Evolutionary conservation across 2,329 filamentous ascomycete species (phyloP).

Genomic region (Grosmannia clavigera): DNA sequence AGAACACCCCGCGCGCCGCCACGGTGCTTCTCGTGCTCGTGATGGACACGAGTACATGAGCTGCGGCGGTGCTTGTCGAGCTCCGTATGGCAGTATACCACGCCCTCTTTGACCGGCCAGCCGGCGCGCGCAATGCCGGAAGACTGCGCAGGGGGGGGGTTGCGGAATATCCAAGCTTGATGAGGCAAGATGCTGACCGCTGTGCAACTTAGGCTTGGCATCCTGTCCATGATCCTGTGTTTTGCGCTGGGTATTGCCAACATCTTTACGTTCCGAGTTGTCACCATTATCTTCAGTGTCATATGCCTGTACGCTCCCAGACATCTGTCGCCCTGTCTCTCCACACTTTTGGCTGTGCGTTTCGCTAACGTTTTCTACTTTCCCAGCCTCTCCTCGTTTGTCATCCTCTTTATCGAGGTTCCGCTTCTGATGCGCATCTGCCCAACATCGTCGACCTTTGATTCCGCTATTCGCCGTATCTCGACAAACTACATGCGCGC

Average conservation of each 20-base stretch:
- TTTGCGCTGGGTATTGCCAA: slow-evolving; percentile 57
- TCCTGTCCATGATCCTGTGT: slow-evolving; percentile 59
- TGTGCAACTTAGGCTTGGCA: slow-evolving; percentile 44
- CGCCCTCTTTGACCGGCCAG: background rate
- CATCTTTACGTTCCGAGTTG: slow-evolving; percentile 42
- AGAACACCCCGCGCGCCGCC: background rate
- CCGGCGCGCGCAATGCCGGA: background rate
- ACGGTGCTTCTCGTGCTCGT: background rate
- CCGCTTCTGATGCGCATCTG: slow-evolving; percentile 94
- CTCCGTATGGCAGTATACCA: background rate
- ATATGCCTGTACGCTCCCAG: slow-evolving; percentile 37
- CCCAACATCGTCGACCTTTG: slow-evolving; percentile 83
- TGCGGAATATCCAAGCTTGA: background rate
- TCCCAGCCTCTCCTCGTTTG: slow-evolving; percentile 51
- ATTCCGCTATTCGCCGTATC: slow-evolving; percentile 78
- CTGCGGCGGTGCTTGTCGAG: background rate
- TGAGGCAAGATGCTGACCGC: background rate
- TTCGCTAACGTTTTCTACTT: background rate
- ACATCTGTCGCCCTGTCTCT: background rate
- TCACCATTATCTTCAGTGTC: slow-evolving; percentile 39
- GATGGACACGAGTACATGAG: background rate
- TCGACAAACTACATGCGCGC: slow-evolving; percentile 97
- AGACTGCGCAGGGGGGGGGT: background rate
- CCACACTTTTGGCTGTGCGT: background rate
- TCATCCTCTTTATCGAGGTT: slow-evolving; percentile 79